Evolutionary conservation across 441 rosid species (phyloP), one percentile per base, ranked within the genome.

Genomic region (Populus tomentosa): DNA sequence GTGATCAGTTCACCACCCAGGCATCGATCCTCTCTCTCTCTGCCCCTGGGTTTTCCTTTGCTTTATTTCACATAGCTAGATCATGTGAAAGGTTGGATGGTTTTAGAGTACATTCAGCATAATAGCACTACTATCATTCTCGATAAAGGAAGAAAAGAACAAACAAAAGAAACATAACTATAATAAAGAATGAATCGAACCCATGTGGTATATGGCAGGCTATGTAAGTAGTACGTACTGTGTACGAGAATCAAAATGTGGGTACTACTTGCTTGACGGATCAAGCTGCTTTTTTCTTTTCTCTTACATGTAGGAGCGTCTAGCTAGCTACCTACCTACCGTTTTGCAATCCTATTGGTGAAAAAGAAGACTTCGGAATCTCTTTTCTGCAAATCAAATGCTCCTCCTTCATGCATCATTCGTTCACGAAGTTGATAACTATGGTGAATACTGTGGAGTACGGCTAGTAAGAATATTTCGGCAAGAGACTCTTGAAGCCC

Each of bases 51-150:
- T 78, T 71, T 46, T 21, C 40, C 66, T 77, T 46, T 50, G 62
- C 14, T 23, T 13, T 33, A n/a, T 33, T 28, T 24, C 24, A 53
- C 74, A 2, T 2, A 28, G 30, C 10, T 6, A 75, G 83, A 67
- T 81, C 78, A 59, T 65, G 79, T 79, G 82, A 79, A 84, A 81
- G 84, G 79, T 74, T 81, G 81, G n/a, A n/a, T n/a, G n/a, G n/a
- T n/a, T n/a, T n/a, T n/a, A n/a, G 77, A 63, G n/a, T 50, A n/a
- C 59, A 28, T 16, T 50, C 16, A 50, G n/a, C 59, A 1, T 50
- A 50, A 5, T 50, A 50, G n/a, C 59, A 16, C 59, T 6, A 16
- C 59, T 50, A 50, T 50, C 59, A 16, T 50, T 50, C 59, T 50
- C 7, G 59, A 50, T 1, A 50, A 50, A 50, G 59, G 50, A 42